These are phyloP conservation scores for Sugiyamaella floridensis DNA, from an alignment of 805 yeast genomes.

Conservation along the genomic window DNA sequence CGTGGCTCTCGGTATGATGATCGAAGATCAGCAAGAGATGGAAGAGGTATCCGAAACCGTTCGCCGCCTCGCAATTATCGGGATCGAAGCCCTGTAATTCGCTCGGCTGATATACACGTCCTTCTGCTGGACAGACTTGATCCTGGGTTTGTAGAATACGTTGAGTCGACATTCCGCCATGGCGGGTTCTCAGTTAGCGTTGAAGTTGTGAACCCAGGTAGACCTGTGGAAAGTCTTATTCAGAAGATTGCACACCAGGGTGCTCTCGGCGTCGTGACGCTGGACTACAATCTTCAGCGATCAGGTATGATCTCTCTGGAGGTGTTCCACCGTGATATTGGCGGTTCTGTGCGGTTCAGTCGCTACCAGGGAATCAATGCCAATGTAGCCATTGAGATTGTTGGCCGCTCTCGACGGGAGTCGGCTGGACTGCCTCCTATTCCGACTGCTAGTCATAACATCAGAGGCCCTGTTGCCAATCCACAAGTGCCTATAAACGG, in stretches of 20 bases:
- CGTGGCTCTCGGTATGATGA: constrained; percentile 11
- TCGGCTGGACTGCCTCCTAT: background rate
- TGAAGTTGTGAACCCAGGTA: constrained; percentile 38
- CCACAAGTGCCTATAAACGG: background rate
- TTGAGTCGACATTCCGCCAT: constrained; percentile 35
- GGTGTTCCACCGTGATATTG: constrained; percentile 59
- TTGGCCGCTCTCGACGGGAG: constrained; percentile 29
- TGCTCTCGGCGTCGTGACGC: constrained; percentile 59
- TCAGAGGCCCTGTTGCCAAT: constrained; percentile 5
- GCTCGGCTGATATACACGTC: constrained; percentile 40
- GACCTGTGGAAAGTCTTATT: constrained; percentile 42
- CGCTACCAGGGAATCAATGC: constrained; percentile 59
- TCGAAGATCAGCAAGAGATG: constrained; percentile 1
- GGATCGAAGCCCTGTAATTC: constrained; percentile 7
- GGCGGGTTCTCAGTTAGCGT: constrained; percentile 38
- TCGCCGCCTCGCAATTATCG: constrained; percentile 11
- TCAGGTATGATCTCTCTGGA: constrained; percentile 54
- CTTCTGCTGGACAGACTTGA: constrained; percentile 43
- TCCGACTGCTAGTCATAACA: background rate
- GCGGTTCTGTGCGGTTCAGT: constrained; percentile 57
- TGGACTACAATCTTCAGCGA: constrained; percentile 41
- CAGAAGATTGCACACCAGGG: constrained; percentile 80
- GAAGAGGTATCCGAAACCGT: constrained; percentile 1
- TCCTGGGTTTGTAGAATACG: constrained; percentile 37
- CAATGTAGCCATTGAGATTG: constrained; percentile 56